A percentile compares a stretch with the other conserved stretches of the same genome.
phyloP scores from a whole-genome alignment of 371 early-diverging fungal species.

The Mortierella sp. region DNA sequence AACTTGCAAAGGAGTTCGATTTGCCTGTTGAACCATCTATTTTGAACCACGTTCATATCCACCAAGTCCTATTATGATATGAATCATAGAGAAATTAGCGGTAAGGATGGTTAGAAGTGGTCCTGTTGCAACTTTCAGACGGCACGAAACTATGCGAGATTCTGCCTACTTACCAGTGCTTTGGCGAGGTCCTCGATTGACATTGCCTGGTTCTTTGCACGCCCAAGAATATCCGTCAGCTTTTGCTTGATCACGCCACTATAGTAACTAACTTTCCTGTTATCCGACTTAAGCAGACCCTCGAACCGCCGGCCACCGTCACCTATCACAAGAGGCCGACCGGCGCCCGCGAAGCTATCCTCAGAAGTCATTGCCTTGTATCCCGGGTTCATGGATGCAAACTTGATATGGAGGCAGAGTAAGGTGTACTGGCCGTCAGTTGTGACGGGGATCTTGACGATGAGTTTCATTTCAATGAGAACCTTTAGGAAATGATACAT shows the following conservation, averaged over 20 bases:
- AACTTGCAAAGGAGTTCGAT: constrained; percentile 46
- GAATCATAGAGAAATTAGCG: background rate
- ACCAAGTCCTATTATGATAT: constrained; percentile 26
- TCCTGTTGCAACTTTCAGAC: background rate
- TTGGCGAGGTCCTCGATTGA: constrained; percentile 35
- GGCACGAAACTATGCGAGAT: background rate
- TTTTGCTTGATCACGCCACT: constrained; percentile 49
- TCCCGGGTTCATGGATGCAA: constrained; percentile 36
- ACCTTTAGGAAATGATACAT: constrained; percentile 72
- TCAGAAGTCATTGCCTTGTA: constrained; percentile 47
- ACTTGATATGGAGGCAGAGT: constrained; percentile 49
- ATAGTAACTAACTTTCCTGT: constrained; percentile 47
- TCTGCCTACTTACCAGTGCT: constrained; percentile 32
- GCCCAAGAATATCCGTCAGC: constrained; percentile 43
- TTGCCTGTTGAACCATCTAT: constrained; percentile 52
- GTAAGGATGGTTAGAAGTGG: no score
- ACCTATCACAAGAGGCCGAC: constrained; percentile 19
- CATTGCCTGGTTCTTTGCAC: constrained; percentile 44
- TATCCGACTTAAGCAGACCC: constrained; percentile 38
- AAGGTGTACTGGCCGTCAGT: constrained; percentile 59
- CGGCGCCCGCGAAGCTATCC: constrained; percentile 6
- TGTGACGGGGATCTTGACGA: constrained; percentile 60
- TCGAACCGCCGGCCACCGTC: constrained; percentile 42
- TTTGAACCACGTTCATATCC: constrained; percentile 50
- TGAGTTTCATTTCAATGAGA: constrained; percentile 58